Evolutionary conservation across 2,329 filamentous ascomycete genomes (phyloP), one percentile per base, ranked within the genome.

Genomic region (Fusarium staphyleae): DNA sequence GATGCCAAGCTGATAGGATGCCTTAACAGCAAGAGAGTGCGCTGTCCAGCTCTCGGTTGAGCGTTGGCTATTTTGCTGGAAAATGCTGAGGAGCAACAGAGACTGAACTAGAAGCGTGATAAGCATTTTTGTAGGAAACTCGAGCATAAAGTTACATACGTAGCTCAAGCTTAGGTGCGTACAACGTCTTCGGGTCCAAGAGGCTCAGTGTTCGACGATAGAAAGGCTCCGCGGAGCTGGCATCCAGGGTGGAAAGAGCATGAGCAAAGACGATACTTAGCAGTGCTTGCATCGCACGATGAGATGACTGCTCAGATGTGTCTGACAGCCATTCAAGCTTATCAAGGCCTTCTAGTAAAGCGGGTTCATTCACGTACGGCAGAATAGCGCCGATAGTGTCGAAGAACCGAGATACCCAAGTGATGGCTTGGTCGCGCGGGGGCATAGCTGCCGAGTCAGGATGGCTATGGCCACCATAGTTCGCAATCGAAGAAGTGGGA

Each of bases 31-130:
- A 3, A 72, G 55, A 1, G 67, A 65, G 39, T 73, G 70, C 1
- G 66, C 66, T 3, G 69, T 63, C 52, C 68, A 65, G 41, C 70
- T 73, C 19, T 70, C 67, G 47, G 70, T 69, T 7, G 70, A 68
- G 3, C 70, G 60, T 37, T 72, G 69, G n/a, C 59, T 72, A 29
- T 72, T 73, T 39, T 74, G 71, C 26, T 73, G 68, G 30, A 69
- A 74, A 29, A 60, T 70, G 2, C 66, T 59, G 2, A 72, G 54
- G 1, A 74, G 63, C 5, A 74, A 60, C 15, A 74, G 44, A 1
- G 68, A 57, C 52, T 73, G 70, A 6, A 74, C 70, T 68, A 46
- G 33, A 22, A 22, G 19, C 19, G 19, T 22, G 6, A 22, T 22
- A 6, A 22, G 19, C 19, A 22, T 4, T 22, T 22, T 22, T 22